Percentiles rank a stretch among this genome's conserved stretches.
Evolutionary conservation across 2,329 filamentous ascomycete species (phyloP).

Genomic region (Zopfia rhizophila): DNA sequence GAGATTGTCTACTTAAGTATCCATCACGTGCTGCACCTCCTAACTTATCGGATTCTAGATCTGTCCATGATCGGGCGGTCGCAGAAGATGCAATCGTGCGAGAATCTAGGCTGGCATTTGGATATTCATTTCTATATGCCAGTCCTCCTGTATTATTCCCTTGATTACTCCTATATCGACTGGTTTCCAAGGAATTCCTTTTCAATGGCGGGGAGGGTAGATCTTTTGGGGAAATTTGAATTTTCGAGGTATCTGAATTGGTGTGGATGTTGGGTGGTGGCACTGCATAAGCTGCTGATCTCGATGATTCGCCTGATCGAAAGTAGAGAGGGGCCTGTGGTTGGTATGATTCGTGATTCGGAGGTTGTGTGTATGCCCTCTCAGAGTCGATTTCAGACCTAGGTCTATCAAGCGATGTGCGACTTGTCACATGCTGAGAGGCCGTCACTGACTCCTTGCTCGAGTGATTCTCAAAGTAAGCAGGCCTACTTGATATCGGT

Average conservation of each 20-base stretch:
- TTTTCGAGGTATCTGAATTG: constrained; percentile 24
- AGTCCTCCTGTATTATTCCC: constrained; percentile 34
- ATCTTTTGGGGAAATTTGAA: constrained; percentile 28
- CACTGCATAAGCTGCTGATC: constrained; percentile 26
- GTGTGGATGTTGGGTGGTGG: constrained; percentile 23
- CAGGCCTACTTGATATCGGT: constrained; percentile 27
- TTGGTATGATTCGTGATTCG: constrained; percentile 19
- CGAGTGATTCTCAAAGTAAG: constrained; percentile 21
- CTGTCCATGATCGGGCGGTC: constrained; percentile 42
- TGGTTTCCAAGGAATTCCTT: constrained; percentile 18
- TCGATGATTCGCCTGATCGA: constrained; percentile 30
- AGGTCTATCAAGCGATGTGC: constrained; percentile 42
- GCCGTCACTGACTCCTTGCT: constrained; percentile 25
- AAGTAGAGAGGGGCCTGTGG: constrained; percentile 36
- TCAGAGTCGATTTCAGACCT: constrained; percentile 18
- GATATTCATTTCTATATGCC: constrained; percentile 63
- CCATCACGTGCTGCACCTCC: constrained; percentile 23
- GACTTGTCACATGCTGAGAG: constrained; percentile 31
- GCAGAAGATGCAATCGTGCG: constrained; percentile 42
- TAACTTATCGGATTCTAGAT: constrained; percentile 30
- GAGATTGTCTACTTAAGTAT: too few relatives aligned
- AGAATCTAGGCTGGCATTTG: constrained; percentile 35
- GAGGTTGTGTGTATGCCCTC: constrained; percentile 18
- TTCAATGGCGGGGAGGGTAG: constrained; percentile 11
- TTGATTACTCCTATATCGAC: constrained; percentile 17